Base-by-base conservation (phyloP, 1,284 basidiomycete species). In the Malassezia obtusa region DNA sequence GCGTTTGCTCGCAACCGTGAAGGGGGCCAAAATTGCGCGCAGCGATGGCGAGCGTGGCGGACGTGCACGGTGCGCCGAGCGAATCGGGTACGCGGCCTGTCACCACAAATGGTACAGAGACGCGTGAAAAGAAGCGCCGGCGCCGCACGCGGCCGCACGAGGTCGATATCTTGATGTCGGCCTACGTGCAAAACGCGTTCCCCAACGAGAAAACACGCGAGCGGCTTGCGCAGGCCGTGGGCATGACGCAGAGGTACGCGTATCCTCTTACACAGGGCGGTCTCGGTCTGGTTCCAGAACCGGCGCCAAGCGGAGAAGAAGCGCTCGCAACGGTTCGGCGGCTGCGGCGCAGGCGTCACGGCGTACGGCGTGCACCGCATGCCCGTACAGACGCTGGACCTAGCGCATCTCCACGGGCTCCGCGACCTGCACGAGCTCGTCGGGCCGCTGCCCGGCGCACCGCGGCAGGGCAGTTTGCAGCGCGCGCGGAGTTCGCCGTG, bases 261-360 rank as follows among this genome's bases (percentile, higher is more conserved):
- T 11, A 36, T 22, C 8, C 21, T 4, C 43, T 36, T 43, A 33
- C 57, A 60, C 41, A 45, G 50, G 2, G 53, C 53, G 30, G 64
- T 71, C 7, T 69, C 67, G 12, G 63, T 71, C 12, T 71, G 68
- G 68, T 71, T 71, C 51, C 68, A 71, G 52, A 71, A 71, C 53
- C 53, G 67, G 19, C 44, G 68, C 22, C 68, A 71, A 39, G 67
- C 68, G n/a, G 65, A 69, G 28, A 69, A 69, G 64, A 71, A 71
- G 50, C 53, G 68, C n/a, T 67, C 68, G 4, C 53, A 58, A 38
- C 56, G 68, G 11, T 71, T 61, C 39, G 50, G 60, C 26, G 61
- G 59, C 32, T 47, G 60, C 10, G 59, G 61, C 50, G 24, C 21
- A 22, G 9, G 6, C 15, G 6, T 21, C n/a, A 17, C 19, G 14